These are phyloP conservation scores for Myxozyma sirexii DNA, from an alignment of 805 yeast genomes.

Conservation along the genomic window DNA sequence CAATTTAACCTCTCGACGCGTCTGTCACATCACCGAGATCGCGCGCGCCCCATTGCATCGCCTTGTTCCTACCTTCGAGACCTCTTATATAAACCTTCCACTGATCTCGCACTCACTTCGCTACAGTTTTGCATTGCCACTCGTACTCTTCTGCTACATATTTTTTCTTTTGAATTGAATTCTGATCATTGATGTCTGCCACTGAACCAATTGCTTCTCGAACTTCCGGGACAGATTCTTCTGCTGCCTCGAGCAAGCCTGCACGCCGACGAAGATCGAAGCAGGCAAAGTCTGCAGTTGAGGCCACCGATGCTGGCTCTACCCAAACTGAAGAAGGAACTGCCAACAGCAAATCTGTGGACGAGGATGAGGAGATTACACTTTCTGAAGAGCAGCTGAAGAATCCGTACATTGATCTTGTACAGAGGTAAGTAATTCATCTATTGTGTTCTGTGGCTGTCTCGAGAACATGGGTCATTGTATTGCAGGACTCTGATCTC, in stretches of 20 bases:
- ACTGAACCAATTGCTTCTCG: background rate
- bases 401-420: constrained; percentile 27
- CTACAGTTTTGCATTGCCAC: background rate
- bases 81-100: background rate
- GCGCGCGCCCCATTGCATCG: background rate
- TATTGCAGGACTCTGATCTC: background rate
- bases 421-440: constrained; percentile 21
- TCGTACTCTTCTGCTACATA: background rate
- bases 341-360: background rate
- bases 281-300: background rate
- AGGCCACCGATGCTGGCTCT: constrained; percentile 2
- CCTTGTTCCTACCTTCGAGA: background rate
- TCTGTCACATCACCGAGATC: background rate
- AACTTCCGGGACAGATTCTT: background rate
- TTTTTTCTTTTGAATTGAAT: background rate
- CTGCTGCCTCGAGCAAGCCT: background rate
- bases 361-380: background rate
- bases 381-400: constrained; percentile 10
- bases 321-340: background rate
- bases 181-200: background rate
- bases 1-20: too few relatives aligned
- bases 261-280: constrained; percentile 13
- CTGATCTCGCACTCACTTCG: background rate
- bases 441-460: background rate
- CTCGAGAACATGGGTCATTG: background rate